A percentile compares a stretch with the other conserved stretches of the same genome.
Evolutionary conservation across 352 stramenopile species (phyloP).

Genomic region (Globisporangium rhizosaccharum): DNA sequence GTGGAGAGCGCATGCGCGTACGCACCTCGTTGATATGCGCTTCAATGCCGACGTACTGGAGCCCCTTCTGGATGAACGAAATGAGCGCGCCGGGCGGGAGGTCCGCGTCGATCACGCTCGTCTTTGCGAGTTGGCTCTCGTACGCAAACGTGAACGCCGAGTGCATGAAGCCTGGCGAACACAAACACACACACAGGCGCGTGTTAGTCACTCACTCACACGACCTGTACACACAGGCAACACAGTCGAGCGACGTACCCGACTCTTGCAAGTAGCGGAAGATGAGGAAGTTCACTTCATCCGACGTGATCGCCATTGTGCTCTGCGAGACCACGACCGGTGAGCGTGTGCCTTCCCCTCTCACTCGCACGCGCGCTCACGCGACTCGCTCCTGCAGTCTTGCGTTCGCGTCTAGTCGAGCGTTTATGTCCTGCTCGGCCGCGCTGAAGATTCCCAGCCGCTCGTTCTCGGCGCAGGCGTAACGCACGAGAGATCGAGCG

Average conservation of each 20-base stretch:
- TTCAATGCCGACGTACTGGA: slow-evolving; percentile 93
- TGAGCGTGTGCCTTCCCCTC: not conserved
- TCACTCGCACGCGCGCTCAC: not conserved
- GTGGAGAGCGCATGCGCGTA: slow-evolving; percentile 1
- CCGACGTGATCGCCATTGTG: slow-evolving; percentile 88
- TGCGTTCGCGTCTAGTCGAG: not conserved
- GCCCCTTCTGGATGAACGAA: slow-evolving; percentile 97
- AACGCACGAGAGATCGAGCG: not conserved
- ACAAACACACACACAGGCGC: not conserved
- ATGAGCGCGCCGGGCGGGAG: slow-evolving; percentile 96
- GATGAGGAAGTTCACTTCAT: slow-evolving; percentile 98
- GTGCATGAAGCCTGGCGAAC: slow-evolving; percentile 89
- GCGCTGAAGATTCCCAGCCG: not conserved
- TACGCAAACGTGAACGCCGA: slow-evolving; percentile 98
- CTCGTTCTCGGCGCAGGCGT: not conserved
- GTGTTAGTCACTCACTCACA: not conserved
- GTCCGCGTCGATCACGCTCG: slow-evolving; percentile 88
- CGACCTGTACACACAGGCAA: no score
- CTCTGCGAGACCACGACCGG: not conserved
- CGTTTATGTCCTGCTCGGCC: not conserved
- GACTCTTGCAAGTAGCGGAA: slow-evolving; percentile 97
- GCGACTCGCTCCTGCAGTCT: not conserved
- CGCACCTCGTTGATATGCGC: slow-evolving; percentile 84
- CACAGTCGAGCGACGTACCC: slow-evolving; percentile 33
- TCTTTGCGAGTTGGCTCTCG: slow-evolving; percentile 94